phyloP scores from a whole-genome alignment of 2,329 filamentous ascomycete species.

The Periconia sp. region DNA sequence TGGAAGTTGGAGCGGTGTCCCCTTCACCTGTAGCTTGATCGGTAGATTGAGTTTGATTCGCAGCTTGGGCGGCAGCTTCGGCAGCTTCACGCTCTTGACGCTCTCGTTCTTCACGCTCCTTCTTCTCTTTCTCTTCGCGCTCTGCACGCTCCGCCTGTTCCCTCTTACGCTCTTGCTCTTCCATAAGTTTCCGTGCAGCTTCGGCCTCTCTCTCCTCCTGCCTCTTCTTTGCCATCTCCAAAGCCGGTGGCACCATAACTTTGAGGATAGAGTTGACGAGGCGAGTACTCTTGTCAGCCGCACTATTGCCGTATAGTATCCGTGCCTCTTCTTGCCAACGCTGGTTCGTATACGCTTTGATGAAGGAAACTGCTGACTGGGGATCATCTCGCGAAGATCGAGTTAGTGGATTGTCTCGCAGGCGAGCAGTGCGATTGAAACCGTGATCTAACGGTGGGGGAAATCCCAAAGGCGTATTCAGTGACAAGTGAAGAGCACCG shows the following conservation, averaged over 20 bases:
- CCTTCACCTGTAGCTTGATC: constrained; percentile 12
- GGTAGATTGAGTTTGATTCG: neutral
- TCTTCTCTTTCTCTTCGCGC: constrained; percentile 43
- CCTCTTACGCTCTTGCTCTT: constrained; percentile 62
- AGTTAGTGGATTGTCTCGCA: constrained; percentile 31
- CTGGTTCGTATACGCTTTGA: constrained; percentile 67
- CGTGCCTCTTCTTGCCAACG: constrained; percentile 90
- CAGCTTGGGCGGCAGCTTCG: constrained; percentile 34
- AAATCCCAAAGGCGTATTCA: constrained; percentile 41
- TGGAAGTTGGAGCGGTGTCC: constrained; percentile 43
- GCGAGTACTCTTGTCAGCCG: constrained; percentile 69
- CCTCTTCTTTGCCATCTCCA: constrained; percentile 74
- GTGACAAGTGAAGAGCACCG: constrained; percentile 55
- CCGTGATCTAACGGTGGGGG: constrained; percentile 36
- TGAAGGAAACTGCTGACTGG: constrained; percentile 75
- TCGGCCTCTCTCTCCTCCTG: constrained; percentile 73
- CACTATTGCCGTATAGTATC: constrained; percentile 73
- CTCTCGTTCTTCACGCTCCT: constrained; percentile 47
- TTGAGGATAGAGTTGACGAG: constrained; percentile 71
- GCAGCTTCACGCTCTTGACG: constrained; percentile 47
- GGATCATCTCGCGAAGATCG: constrained; percentile 58
- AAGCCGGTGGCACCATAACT: constrained; percentile 77
- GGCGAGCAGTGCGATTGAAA: constrained; percentile 35
- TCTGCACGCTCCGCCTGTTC: constrained; percentile 53
- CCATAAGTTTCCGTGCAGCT: constrained; percentile 62